Conservation (phyloP, 345 rosid species). For the Salix exigua region DNA sequence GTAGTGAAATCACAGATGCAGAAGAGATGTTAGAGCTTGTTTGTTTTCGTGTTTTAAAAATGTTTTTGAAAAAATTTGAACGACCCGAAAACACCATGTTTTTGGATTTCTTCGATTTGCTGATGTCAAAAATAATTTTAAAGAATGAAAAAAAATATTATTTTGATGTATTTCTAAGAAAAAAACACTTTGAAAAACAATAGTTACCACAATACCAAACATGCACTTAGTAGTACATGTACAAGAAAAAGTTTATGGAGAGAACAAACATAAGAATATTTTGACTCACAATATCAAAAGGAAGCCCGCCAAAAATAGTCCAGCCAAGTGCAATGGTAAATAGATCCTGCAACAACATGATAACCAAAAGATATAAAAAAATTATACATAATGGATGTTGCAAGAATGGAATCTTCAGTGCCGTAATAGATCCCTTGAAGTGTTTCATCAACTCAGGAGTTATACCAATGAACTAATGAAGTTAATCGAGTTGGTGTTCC, state of each 20-base stretch:
- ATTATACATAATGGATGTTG: neutral
- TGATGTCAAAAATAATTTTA: too few relatives aligned
- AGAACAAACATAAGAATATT: neutral
- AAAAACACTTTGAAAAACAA: too few relatives aligned
- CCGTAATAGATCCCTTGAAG: neutral
- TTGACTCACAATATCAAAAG: constrained; percentile 75
- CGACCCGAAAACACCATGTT: too few relatives aligned
- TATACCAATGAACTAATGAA: neutral
- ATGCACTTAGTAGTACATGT: neutral
- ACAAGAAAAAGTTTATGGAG: neutral
- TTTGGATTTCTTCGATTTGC: too few relatives aligned
- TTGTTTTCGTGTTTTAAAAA: too few relatives aligned
- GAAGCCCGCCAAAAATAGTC: constrained; percentile 89
- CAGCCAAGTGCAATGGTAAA: constrained; percentile 92
- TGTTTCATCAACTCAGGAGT: neutral
- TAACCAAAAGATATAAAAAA: constrained; percentile 12
- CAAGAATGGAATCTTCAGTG: neutral
- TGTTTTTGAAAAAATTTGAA: too few relatives aligned
- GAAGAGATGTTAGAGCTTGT: neutral
- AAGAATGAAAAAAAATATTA: too few relatives aligned
- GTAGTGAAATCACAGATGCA: neutral
- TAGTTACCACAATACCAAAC: too few relatives aligned
- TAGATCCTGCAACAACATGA: constrained; percentile 57
- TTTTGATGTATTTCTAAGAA: too few relatives aligned
- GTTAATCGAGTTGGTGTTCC: neutral